phyloP scores from a whole-genome alignment of 2,329 filamentous ascomycete genomes.

The Dothidotthia symphoricarpi region DNA sequence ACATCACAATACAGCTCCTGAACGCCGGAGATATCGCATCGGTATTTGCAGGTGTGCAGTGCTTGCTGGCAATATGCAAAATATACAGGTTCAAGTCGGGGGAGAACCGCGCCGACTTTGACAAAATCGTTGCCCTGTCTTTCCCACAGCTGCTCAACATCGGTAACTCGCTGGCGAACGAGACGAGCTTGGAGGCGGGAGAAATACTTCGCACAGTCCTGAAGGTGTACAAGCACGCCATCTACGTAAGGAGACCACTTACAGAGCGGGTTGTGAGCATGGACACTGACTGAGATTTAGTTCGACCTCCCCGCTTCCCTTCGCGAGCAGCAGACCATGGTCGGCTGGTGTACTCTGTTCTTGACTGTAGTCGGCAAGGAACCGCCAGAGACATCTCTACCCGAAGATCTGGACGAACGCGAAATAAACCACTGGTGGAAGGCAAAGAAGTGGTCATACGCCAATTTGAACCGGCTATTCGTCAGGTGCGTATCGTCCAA shows the following conservation, averaged over 20 bases:
- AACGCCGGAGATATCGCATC: conserved; percentile 81
- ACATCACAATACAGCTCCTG: conserved; percentile 85
- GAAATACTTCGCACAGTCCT: conserved; percentile 95
- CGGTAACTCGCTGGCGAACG: conserved; percentile 82
- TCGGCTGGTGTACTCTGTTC: conserved; percentile 96
- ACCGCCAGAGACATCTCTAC: conserved; percentile 74
- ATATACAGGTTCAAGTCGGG: conserved; percentile 93
- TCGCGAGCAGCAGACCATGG: conserved; percentile 76
- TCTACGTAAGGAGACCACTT: conserved; percentile 66
- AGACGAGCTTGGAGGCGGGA: conserved; percentile 89
- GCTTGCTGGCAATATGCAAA: conserved; percentile 88
- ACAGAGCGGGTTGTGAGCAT: conserved; percentile 12
- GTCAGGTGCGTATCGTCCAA: conserved; percentile 63
- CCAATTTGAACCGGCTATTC: conserved; percentile 92
- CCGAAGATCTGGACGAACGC: conserved; percentile 76
- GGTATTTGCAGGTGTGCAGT: conserved; percentile 91
- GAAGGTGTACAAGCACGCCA: conserved; percentile 97
- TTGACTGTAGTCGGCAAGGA: conserved; percentile 84
- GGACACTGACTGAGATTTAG: conserved; percentile 49
- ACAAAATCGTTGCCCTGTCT: conserved; percentile 86
- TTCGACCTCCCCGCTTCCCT: conserved; percentile 81
- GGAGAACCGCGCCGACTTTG: conserved; percentile 79
- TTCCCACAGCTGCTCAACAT: conserved; percentile 87
- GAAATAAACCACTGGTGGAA: conserved; percentile 99
- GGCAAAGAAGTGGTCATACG: conserved; percentile 99